A percentile compares a stretch with the other conserved stretches of the same genome.
Conservation (phyloP, 2,329 filamentous ascomycete species). For the Hysterium pulicare region DNA sequence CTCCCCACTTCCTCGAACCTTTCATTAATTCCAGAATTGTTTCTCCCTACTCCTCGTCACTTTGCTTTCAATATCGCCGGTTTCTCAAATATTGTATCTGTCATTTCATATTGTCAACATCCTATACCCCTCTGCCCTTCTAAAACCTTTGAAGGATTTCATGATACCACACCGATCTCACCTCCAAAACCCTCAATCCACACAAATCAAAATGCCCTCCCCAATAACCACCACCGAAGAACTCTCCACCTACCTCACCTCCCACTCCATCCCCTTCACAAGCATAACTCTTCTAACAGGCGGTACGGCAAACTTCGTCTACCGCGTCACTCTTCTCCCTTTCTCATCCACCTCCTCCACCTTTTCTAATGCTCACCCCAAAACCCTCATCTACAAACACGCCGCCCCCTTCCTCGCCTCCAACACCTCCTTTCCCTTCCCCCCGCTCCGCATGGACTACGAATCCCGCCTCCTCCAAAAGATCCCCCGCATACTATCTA, state of each 20-base stretch:
- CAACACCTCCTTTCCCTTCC: constrained; percentile 23
- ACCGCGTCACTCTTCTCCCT: constrained; percentile 26
- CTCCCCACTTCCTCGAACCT: too few relatives aligned
- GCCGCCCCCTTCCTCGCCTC: constrained; percentile 27
- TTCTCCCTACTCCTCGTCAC: too few relatives aligned
- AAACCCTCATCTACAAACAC: constrained; percentile 32
- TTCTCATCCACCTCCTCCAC: too few relatives aligned
- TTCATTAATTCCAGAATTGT: too few relatives aligned
- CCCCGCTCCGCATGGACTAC: constrained; percentile 31
- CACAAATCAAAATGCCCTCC: constrained; percentile 7
- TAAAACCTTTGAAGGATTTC: too few relatives aligned
- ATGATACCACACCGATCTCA: too few relatives aligned
- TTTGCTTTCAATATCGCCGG: too few relatives aligned
- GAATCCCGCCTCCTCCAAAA: constrained; percentile 25
- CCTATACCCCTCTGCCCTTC: too few relatives aligned
- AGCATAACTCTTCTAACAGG: constrained; percentile 23
- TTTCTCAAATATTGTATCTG: too few relatives aligned
- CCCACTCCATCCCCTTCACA: constrained; percentile 4
- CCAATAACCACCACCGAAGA: constrained; percentile 19
- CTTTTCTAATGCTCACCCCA: constrained; percentile 10
- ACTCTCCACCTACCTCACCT: constrained; percentile 18
- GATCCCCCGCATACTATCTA: constrained; percentile 12
- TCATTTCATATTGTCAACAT: too few relatives aligned
- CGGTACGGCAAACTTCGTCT: constrained; percentile 36
- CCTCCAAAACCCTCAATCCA: neutral